Evolutionary conservation across 257 asterid genomes (phyloP).

Genomic region (Scutellaria barbata): DNA sequence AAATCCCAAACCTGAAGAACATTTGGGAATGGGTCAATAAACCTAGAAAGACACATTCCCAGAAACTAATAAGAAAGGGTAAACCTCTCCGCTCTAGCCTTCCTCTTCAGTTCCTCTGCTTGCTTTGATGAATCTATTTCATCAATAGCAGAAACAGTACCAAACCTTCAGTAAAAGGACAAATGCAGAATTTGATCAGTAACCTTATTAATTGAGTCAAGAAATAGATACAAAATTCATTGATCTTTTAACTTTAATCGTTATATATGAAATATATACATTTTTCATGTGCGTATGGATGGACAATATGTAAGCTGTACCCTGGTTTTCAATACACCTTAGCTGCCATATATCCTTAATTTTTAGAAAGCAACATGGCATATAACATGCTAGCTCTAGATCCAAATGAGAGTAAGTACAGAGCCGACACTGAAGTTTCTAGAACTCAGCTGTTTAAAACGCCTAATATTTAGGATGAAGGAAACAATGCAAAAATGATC

Average conservation of each 20-base stretch:
- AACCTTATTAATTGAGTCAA: slow-evolving; percentile 1
- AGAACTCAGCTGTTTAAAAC: neutral
- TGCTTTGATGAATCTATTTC: slow-evolving; percentile 62
- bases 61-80: slow-evolving; percentile 4
- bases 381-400: neutral
- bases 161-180: slow-evolving; percentile 63
- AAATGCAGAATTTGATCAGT: slow-evolving; percentile 8
- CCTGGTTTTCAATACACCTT: too few relatives aligned
- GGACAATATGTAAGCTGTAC: too few relatives aligned
- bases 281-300: too few relatives aligned
- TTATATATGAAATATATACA: too few relatives aligned
- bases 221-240: neutral
- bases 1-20: slow-evolving; percentile 72
- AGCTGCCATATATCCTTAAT: too few relatives aligned
- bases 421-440: neutral
- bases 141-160: slow-evolving; percentile 50
- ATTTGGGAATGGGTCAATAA: slow-evolving; percentile 21
- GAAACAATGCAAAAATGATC: neutral
- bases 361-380: neutral
- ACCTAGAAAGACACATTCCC: slow-evolving; percentile 2
- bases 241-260: too few relatives aligned
- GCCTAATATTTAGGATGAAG: neutral
- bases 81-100: slow-evolving; percentile 97
- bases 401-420: slow-evolving; percentile 20
- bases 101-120: slow-evolving; percentile 82